Evolutionary conservation across 371 early-diverging fungal species (phyloP).

Genomic region (Synchytrium microbalum): DNA sequence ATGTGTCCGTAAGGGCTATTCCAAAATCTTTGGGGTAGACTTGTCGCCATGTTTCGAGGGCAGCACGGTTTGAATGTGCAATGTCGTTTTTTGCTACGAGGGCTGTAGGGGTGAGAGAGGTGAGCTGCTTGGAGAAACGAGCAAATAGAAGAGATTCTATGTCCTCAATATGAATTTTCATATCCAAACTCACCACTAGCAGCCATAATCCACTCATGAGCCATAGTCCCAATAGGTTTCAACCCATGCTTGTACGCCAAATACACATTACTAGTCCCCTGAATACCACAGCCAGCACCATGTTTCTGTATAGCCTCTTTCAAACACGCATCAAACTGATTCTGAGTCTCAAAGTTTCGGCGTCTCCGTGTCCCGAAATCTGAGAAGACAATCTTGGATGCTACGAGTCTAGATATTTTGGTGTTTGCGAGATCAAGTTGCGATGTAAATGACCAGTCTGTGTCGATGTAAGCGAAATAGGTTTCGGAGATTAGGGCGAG

Average conservation of each 20-base stretch:
- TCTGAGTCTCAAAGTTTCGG: constrained; percentile 59
- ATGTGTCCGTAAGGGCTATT: constrained; percentile 70
- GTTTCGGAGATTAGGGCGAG: constrained; percentile 63
- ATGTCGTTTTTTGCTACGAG: constrained; percentile 34
- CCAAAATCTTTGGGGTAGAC: constrained; percentile 52
- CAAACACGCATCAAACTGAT: constrained; percentile 50
- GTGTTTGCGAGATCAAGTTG: constrained; percentile 46
- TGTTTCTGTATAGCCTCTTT: constrained; percentile 7
- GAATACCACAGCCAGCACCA: constrained; percentile 31
- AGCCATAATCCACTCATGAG: constrained; percentile 76
- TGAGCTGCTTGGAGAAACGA: constrained; percentile 6
- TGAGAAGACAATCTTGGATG: constrained; percentile 57
- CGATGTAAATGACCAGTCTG: constrained; percentile 58
- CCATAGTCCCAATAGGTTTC: constrained; percentile 63
- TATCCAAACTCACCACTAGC: neutral
- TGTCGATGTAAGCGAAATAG: constrained; percentile 59
- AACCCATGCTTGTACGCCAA: constrained; percentile 57
- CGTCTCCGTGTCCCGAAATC: constrained; percentile 74
- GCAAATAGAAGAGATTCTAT: neutral
- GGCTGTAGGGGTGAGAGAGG: neutral
- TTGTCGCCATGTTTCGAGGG: constrained; percentile 52
- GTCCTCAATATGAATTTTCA: neutral
- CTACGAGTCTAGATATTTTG: constrained; percentile 45
- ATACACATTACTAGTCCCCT: constrained; percentile 67
- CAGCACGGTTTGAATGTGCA: constrained; percentile 49